Evolutionary conservation across 2,329 filamentous ascomycete genomes (phyloP).

Genomic region (Talaromyces marneffei): DNA sequence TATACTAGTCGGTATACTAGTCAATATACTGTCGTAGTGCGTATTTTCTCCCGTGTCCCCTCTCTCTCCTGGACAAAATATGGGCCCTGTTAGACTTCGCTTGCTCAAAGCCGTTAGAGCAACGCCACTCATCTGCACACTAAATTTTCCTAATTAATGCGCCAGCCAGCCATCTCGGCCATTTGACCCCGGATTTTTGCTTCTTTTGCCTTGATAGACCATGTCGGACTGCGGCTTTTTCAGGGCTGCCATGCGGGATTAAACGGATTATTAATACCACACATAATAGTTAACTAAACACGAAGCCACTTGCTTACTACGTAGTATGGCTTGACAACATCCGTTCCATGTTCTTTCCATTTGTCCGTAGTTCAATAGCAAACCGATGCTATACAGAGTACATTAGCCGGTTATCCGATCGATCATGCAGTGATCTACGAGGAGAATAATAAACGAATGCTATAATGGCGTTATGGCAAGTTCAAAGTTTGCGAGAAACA

Average conservation of each 20-base stretch:
- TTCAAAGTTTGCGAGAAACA: too few species aligned
- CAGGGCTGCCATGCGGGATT: background rate
- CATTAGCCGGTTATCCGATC: background rate
- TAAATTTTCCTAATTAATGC: background rate
- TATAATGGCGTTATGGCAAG: background rate
- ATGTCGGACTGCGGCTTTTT: background rate
- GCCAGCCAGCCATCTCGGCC: background rate
- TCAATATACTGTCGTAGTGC: too few species aligned
- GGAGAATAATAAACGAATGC: background rate
- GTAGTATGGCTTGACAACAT: too few species aligned
- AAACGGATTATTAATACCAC: background rate
- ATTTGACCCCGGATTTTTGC: background rate
- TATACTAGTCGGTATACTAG: too few species aligned
- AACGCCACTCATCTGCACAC: background rate
- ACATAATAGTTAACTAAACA: too few species aligned
- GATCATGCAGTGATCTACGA: background rate
- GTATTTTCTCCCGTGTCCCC: too few species aligned
- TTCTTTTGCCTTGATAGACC: background rate
- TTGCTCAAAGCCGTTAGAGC: background rate
- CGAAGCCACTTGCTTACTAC: too few species aligned
- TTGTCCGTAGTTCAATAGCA: background rate
- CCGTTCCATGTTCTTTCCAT: background rate
- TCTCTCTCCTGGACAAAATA: background rate
- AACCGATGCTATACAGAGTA: background rate
- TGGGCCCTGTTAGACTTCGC: background rate